Conservation (phyloP, 2,329 filamentous ascomycete species). For the Diaporthe velutina region DNA sequence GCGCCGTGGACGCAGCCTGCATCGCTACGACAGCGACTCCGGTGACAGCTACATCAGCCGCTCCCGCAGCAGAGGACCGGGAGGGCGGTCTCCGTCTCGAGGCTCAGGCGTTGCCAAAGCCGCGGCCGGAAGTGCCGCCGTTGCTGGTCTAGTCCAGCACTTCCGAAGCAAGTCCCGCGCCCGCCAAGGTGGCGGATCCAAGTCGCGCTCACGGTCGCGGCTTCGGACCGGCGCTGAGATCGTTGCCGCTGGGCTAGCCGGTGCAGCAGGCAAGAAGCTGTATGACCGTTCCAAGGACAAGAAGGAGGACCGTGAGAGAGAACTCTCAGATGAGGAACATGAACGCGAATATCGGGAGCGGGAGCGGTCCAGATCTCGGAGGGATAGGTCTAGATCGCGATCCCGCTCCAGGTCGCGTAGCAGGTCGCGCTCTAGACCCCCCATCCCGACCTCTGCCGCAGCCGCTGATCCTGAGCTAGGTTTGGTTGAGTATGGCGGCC, state of each 20-base stretch:
- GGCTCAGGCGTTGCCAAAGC: conserved; percentile 67
- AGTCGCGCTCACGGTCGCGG: conserved; percentile 56
- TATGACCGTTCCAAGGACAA: conserved; percentile 73
- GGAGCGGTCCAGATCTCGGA: conserved; percentile 47
- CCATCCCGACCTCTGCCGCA: conserved; percentile 45
- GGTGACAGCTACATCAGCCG: conserved; percentile 57
- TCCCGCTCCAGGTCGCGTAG: conserved; percentile 55
- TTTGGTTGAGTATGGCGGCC: conserved; percentile 75
- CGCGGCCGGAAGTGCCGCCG: conserved; percentile 68
- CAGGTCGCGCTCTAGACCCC: conserved; percentile 56
- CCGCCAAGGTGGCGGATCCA: conserved; percentile 47
- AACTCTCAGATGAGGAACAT: conserved; percentile 47
- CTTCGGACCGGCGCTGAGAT: conserved; percentile 71
- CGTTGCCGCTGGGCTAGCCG: conserved; percentile 70
- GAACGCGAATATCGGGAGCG: conserved; percentile 53
- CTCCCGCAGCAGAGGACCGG: conserved; percentile 48
- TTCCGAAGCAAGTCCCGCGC: conserved; percentile 63
- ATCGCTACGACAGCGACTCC: conserved; percentile 56
- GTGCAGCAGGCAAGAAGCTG: conserved; percentile 71
- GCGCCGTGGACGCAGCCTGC: conserved; percentile 67
- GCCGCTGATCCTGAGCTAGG: conserved; percentile 75
- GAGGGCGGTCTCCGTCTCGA: conserved; percentile 30
- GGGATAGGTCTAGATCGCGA: conserved; percentile 37
- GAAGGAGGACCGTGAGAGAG: conserved; percentile 61
- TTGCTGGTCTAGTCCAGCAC: conserved; percentile 70